Evolutionary conservation across 345 rosid species (phyloP).

Genomic region (Rhodomyrtus tomentosa): DNA sequence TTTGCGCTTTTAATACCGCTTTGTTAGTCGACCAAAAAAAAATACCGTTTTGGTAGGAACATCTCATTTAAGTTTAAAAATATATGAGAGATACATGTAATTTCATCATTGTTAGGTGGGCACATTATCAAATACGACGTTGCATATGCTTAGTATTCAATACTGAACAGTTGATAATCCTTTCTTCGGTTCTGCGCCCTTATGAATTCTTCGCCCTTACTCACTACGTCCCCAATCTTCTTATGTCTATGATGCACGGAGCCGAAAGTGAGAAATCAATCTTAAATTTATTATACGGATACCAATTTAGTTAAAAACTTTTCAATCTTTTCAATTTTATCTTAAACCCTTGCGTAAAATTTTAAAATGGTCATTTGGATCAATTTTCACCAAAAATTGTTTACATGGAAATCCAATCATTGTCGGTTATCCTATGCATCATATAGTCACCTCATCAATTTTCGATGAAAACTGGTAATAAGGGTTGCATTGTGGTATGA

Average conservation of each 20-base stretch:
- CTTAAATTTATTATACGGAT: accelerated
- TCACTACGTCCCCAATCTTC: not conserved
- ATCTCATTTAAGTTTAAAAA: no score
- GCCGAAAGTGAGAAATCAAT: not conserved
- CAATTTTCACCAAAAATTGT: not conserved
- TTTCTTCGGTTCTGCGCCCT: no score
- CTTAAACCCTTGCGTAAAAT: accelerated
- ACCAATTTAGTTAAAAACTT: not conserved
- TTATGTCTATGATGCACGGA: not conserved
- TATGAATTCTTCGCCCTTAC: not conserved
- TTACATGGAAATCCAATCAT: no score
- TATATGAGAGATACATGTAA: no score
- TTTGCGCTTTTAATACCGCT: no score
- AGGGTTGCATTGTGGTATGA: no score
- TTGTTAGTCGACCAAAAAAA: no score
- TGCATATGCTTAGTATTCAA: no score
- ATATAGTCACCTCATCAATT: not conserved
- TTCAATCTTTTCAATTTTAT: not conserved
- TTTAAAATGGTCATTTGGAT: not conserved
- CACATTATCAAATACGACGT: no score
- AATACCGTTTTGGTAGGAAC: no score
- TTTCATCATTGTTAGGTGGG: no score
- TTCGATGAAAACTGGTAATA: not conserved
- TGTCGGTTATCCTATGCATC: not conserved
- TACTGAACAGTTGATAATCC: no score